These are phyloP conservation scores for Aspergillus terreus DNA, from an alignment of 2,329 filamentous ascomycete species.

Conservation along the genomic window DNA sequence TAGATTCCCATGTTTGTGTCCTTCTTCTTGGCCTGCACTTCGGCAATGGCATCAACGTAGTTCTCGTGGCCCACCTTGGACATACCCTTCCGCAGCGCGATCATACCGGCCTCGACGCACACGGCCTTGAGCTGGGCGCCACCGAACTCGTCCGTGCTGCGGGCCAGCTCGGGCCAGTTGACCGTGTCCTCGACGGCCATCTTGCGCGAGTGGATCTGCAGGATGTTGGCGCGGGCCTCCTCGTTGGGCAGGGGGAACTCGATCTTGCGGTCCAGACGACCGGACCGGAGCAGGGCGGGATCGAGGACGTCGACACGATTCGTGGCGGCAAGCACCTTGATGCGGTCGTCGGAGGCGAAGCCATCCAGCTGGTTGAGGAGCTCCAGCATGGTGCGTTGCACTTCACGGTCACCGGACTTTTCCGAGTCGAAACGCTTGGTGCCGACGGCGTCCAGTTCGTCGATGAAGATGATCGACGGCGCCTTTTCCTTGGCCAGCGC, in stretches of 20 bases:
- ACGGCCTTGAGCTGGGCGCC: slow-evolving; percentile 97
- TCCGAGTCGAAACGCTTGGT: slow-evolving; percentile 99
- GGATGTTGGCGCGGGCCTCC: slow-evolving; percentile 92
- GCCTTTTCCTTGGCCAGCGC: slow-evolving; percentile 98
- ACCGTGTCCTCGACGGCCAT: slow-evolving; percentile 93
- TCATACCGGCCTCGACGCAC: slow-evolving; percentile 98
- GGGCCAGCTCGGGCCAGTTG: slow-evolving; percentile 93
- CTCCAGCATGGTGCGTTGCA: slow-evolving; percentile 98
- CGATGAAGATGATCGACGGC: slow-evolving; percentile 98
- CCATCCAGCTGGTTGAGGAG: slow-evolving; percentile 97
- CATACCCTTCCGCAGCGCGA: slow-evolving; percentile 88
- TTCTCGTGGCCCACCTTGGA: slow-evolving; percentile 97
- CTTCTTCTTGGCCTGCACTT: slow-evolving; percentile 89
- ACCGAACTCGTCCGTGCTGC: slow-evolving; percentile 97
- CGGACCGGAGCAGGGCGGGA: slow-evolving; percentile 83
- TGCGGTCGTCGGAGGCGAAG: slow-evolving; percentile 92
- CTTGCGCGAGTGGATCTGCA: slow-evolving; percentile 96
- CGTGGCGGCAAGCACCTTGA: slow-evolving; percentile 92
- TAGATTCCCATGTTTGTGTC: slow-evolving; percentile 56
- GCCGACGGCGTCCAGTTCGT: slow-evolving; percentile 96
- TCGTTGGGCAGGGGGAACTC: slow-evolving; percentile 98
- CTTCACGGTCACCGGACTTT: slow-evolving; percentile 95
- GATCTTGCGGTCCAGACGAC: slow-evolving; percentile 92
- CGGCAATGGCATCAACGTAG: slow-evolving; percentile 96
- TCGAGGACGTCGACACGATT: slow-evolving; percentile 94